Evolutionary conservation across 192 early-diverging fungal genomes (phyloP), one percentile per base, ranked within the genome.

Genomic region (Fimicolochytrium jonesii): DNA sequence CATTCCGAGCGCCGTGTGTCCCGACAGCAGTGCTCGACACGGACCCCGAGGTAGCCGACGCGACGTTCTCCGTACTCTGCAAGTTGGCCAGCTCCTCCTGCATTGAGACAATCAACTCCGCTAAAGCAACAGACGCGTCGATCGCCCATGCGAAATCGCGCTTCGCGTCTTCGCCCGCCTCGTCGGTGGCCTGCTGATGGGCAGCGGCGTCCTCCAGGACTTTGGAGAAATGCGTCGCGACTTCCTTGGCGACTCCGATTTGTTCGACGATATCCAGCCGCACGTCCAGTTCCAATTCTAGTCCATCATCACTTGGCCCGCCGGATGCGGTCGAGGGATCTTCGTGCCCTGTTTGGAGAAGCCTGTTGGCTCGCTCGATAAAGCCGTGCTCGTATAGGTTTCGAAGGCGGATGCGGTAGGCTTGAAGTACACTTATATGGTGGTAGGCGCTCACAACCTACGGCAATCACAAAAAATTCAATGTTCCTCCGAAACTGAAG

Each of bases 361-460:
- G 46, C 5, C 51, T 61, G 22, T 71, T 25, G 22, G 49, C 72
- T 4, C 68, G 36, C 5, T 65, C 55, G 25, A 68, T 29, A 6
- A 64, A 51, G 20, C 81, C 73, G 2, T 56, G 39, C 50, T 83
- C 74, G 48, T 74, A 78, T 34, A 87, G 68, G 11, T 61, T 66
- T 41, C 75, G 70, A n/a, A 82, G 44, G 0, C 84, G 78, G 31
- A 77, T 59, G 7, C 74, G 63, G 46, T 84, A 88, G 7, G 81
- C 83, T 4, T 80, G 73, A 6, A 71, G 56, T 33, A 75, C 76
- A 41, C 66, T 72, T 7, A 86, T 65, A 25, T 80, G 76, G 35
- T 80, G 77, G 67, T 86, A 86, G 6, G 80, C 81, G 31, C 75
- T 70, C 32, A 85, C 85, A 7, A 87, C 63, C 69, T 80, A 66